Base-by-base conservation (phyloP, 257 asterid genomes). In the Galeopsis tetrahit region DNA sequence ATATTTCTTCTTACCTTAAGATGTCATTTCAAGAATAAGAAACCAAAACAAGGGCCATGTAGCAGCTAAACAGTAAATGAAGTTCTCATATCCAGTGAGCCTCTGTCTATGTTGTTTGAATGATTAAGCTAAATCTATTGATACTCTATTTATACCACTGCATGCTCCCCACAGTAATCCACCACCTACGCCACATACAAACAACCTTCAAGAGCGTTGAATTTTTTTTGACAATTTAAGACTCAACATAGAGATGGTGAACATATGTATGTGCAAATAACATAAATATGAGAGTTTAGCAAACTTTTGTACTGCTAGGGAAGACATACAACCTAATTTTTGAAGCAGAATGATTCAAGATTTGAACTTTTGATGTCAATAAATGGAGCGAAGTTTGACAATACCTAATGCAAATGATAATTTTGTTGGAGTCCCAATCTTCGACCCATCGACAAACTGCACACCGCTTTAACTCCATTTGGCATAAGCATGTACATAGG, bases 371-470 rank as follows among this genome's bases (percentile, higher is more conserved):
- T 9, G 36, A 62, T 10, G 58, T 57, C 34, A 64, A 60, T 4
- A 32, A 52, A 61, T 44, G 77, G 40, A 52, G 66, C 10, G 11
- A 10, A 62, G 74, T 52, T 70, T 59, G 63, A 53, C 21, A 67
- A 55, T 86, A 86, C 91, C 91, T 84, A 46, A 86, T 86, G 75
- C 91, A 86, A 44, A 86, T 86, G 40, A 86, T 92, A 64, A 95
- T 95, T 84, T 95, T 95, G 87, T 95, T 95, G 88, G 85, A 90
- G 78, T 95, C 99, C 99, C 99, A 95, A 83, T 95, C 99, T 86
- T 95, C 98, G 21, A 95, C 94, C 99, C 99, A 95, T 76, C 99
- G 89, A 81, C 99, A 95, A 15, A 95, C 98, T n/a, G 99, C 99
- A 84, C 99, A 95, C 78, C 98, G 86, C 80, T 95, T 98, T 33